Base-by-base conservation (phyloP, 164 flowering plant genomes). In the Sextonia rubra region DNA sequence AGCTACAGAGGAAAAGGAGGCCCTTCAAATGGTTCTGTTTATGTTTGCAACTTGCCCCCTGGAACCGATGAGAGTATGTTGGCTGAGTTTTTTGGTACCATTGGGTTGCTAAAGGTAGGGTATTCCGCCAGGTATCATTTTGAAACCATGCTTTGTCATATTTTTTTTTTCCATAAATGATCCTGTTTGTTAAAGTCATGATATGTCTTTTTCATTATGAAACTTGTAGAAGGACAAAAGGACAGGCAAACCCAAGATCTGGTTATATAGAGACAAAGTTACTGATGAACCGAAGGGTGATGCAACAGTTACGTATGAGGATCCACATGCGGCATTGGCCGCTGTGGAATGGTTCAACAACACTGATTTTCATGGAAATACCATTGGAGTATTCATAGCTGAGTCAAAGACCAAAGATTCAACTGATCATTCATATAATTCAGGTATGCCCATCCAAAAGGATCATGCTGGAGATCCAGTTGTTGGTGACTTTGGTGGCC, bases 271-370 rank as follows among this genome's bases (percentile, higher is more conserved):
- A 68, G 98, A 96, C 73, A 96, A 96, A 78, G 86, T 66, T 17
- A 91, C 97, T 0, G 79, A 89, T 79, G 97, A 93, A 78, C 98
- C 97, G 9, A 96, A 96, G 78, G 99, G 99, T 49, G 99, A 96
- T 90, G 99, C 98, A 68, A 96, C 97, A 0, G 94, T 96, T 60
- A 93, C 99, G 32, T 96, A 90, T 81, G 99, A 96, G 81, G 99
- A 96, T 79, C 98, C 99, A 27, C 92, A 92, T 89, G 99, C 98
- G 73, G 99, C 99, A 60, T 76, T 75, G 64, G 99, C 99, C 74
- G 99, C 98, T 69, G 94, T 96, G 74, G 99, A 96, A 62, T 96
- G 99, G 99, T 96, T 96, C 71, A 88, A 93, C 82, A 86, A 90
- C 83, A 91, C 90, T 85, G 98, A 92, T 73, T 96, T 96, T 69